Percentiles rank a stretch among this genome's conserved stretches.
Conservation (phyloP, 441 rosid genomes). For the Erysimum cheiri region DNA sequence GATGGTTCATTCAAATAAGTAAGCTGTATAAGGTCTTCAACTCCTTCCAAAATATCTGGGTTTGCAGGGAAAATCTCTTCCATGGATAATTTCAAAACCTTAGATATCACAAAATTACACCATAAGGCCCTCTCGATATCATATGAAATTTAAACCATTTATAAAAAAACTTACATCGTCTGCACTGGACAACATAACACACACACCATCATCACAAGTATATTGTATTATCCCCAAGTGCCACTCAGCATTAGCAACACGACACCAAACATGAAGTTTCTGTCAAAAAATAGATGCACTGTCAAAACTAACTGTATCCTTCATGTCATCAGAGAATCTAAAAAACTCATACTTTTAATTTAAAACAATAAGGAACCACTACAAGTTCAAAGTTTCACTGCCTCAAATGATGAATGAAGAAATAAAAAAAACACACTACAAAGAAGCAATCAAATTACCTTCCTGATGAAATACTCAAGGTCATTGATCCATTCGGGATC, state of each 20-base stretch:
- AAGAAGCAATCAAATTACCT: conserved; percentile 52
- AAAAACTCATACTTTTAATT: not conserved
- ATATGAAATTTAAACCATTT: not conserved
- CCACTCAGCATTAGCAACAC: conserved; percentile 64
- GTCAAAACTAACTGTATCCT: not conserved
- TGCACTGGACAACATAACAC: conserved; percentile 57
- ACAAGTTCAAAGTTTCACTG: not conserved
- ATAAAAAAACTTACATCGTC: conserved; percentile 58
- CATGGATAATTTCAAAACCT: conserved; percentile 75
- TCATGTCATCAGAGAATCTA: conserved; percentile 1
- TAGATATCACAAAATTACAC: conserved; percentile 32
- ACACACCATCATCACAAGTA: conserved; percentile 63
- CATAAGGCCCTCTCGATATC: conserved; percentile 23
- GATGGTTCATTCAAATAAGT: conserved; percentile 97
- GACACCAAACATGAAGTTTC: conserved; percentile 93
- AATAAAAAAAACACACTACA: not conserved
- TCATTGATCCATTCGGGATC: conserved; percentile 64
- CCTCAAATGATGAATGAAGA: not conserved
- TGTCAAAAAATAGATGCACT: conserved; percentile 37
- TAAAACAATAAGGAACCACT: not conserved
- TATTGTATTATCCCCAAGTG: conserved; percentile 77
- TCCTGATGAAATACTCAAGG: conserved; percentile 74
- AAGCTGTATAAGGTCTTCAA: conserved; percentile 90
- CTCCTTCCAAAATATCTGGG: conserved; percentile 87
- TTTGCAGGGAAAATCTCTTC: conserved; percentile 87